A percentile compares a stretch with the other conserved stretches of the same genome.
Conservation (phyloP, 169 alveolate genomes). For the Babesia ovis region DNA sequence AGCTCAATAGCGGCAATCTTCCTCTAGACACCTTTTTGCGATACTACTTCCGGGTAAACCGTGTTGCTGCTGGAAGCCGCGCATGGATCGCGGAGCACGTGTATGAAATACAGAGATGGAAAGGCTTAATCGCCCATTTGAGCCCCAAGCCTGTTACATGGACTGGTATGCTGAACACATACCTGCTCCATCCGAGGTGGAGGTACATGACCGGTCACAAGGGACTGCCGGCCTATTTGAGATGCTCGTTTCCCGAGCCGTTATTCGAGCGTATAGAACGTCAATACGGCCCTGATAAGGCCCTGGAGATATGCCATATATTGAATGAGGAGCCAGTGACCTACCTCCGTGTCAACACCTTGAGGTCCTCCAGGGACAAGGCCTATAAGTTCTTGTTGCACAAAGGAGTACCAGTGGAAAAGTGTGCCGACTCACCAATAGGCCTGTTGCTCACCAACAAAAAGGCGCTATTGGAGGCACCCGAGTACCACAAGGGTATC, state of each 20-base stretch:
- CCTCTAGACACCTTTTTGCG: slow-evolving; percentile 60
- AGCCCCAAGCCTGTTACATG: slow-evolving; percentile 77
- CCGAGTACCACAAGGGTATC: slow-evolving; percentile 86
- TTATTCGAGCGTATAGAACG: slow-evolving; percentile 73
- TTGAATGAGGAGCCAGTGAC: slow-evolving; percentile 84
- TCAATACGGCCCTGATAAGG: slow-evolving; percentile 78
- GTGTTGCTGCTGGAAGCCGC: slow-evolving; percentile 52
- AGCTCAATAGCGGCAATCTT: slow-evolving; percentile 56
- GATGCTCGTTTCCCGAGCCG: slow-evolving; percentile 85
- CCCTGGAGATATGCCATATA: slow-evolving; percentile 77
- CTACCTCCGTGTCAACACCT: slow-evolving; percentile 79
- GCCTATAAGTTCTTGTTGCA: slow-evolving; percentile 74
- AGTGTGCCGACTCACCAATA: slow-evolving; percentile 82
- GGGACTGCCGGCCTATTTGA: slow-evolving; percentile 77
- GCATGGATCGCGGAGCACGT: slow-evolving; percentile 76
- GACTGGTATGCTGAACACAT: slow-evolving; percentile 73
- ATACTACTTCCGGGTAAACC: slow-evolving; percentile 57
- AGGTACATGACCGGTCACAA: slow-evolving; percentile 76
- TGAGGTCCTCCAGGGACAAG: slow-evolving; percentile 71
- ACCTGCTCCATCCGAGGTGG: slow-evolving; percentile 79
- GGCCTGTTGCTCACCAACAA: slow-evolving; percentile 83
- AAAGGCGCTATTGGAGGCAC: slow-evolving; percentile 77
- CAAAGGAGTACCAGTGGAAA: slow-evolving; percentile 81
- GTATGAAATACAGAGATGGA: slow-evolving; percentile 76
- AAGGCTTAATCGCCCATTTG: slow-evolving; percentile 73